Base-by-base conservation (phyloP, 108 stramenopile species). In the Skeletonema potamos region DNA sequence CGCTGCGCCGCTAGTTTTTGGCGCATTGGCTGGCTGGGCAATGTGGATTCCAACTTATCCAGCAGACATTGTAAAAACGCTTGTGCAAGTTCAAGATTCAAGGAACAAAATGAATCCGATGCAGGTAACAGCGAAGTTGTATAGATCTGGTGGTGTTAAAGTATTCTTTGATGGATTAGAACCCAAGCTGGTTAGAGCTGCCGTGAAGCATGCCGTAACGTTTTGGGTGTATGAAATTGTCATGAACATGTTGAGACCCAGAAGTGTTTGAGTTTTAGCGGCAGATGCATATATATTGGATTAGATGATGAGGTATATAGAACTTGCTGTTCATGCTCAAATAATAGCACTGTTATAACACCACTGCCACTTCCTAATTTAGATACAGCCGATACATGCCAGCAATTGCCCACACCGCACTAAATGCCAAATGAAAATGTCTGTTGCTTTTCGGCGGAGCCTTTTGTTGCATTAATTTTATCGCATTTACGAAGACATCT, bases 301-400 rank as follows among this genome's bases (percentile, higher is more conserved):
- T n/a, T 57, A 57, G 55, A 57, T 57, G 20, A 57, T 41, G 13
- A 41, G 39, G n/a, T 15, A 41, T 41, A 15, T n/a, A 2, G n/a
- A 2, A 2, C 9, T 10, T 37, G 1, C 12, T 0, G 10, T 10
- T 8, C 9, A 0, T 37, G 0, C 36, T 37, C 36, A 37, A 37
- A 11, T 11, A 0, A 11, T 10, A 9, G 36, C 9, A 37, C 6
- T 37, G n/a, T 10, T 37, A 37, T 37, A 11, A 37, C 11, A 37
- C 39, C 3, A 2, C n/a, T 3, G n/a, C n/a, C 39, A n/a, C 39
- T 41, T 15, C 13, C 39, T 41, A 77, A 77, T 77, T 77, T 41
- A 91, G 68, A 65, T 86, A 73, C 62, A 74, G 81, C 43, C 91
- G 87, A 82, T 89, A 86, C n/a, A 83, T 74, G 20, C 91, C 91